Base-by-base conservation (phyloP, 176 grass and related monocot genomes). In the Raddia distichophylla region DNA sequence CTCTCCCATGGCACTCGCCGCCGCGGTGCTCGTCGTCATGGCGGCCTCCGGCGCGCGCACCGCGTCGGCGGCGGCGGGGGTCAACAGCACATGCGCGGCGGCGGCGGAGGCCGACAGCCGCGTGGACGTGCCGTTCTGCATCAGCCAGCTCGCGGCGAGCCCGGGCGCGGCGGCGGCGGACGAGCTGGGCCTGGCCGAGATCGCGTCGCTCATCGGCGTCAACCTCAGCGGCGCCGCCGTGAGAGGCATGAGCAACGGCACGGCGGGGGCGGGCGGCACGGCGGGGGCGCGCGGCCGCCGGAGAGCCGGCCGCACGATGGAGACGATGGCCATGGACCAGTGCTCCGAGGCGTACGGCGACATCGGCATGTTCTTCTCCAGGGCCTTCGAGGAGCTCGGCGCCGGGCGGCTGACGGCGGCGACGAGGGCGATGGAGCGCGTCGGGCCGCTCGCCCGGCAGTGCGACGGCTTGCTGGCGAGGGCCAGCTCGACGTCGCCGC, bases 71-170 rank as follows among this genome's bases (percentile, higher is more conserved):
- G 77, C 79, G 46, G 27, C 27, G 0, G 27, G 27, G 27, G 56
- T 76, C 64, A 65, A 71, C 79, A 82, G 55, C 10, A 82, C 79
- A 55, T 87, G 85, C 85, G 2, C 46, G n/a, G 85, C 85, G n/a
- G 85, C 85, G 35, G 85, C 64, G 3, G 17, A 1, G 45, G 18
- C 19, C 19, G 85, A 87, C 71, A 17, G 46, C 33, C 85, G 72
- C 72, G 78, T 87, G 71, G 78, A 82, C 79, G 82, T 82, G 72
- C 2, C 4, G 8, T 87, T 87, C 85, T 87, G 79, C 85, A 72
- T 81, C 34, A 32, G 85, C 64, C 66, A 53, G 53, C 71, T 82
- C 71, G 71, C 40, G 63, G 78, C 76, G 44, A 82, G 63, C 85
- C 78, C 85, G 44, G 85, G 82, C 54, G 85, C 85, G 37, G 37